phyloP scores from a whole-genome alignment of 345 rosid species.

The Sisymbrium irio region DNA sequence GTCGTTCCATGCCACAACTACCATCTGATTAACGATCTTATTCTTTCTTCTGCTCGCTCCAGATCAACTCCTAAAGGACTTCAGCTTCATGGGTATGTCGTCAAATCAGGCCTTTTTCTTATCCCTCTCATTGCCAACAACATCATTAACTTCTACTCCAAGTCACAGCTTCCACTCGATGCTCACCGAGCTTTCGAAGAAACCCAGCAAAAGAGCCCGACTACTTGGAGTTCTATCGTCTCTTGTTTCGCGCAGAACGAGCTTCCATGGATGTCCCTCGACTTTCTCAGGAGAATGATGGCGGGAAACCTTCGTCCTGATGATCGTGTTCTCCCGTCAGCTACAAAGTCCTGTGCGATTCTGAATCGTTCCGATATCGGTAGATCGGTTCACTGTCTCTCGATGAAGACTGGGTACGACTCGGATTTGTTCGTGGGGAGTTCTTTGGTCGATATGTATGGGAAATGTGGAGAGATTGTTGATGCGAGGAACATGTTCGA shows the following conservation, averaged over 20 bases:
- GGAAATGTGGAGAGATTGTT: slow-evolving; percentile 58
- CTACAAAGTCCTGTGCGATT: slow-evolving; percentile 70
- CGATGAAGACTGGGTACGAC: slow-evolving; percentile 58
- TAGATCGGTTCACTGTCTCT: slow-evolving; percentile 56
- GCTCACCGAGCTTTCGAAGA: slow-evolving; percentile 65
- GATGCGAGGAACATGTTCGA: slow-evolving; percentile 70
- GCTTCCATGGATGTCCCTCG: slow-evolving; percentile 63
- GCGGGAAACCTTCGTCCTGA: slow-evolving; percentile 48
- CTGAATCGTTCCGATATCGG: slow-evolving; percentile 59
- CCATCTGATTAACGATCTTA: slow-evolving; percentile 53
- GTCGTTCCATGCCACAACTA: slow-evolving; percentile 38
- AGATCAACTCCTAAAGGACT: slow-evolving; percentile 56
- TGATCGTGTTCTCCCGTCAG: slow-evolving; percentile 77
- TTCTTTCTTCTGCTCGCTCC: slow-evolving; percentile 55
- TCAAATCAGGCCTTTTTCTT: slow-evolving; percentile 62
- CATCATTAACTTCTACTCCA: slow-evolving; percentile 89
- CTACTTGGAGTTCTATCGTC: slow-evolving; percentile 91
- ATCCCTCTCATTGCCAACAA: slow-evolving; percentile 73
- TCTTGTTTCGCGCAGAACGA: slow-evolving; percentile 84
- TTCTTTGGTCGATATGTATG: slow-evolving; percentile 83
- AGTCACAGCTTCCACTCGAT: slow-evolving; percentile 57
- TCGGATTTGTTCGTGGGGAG: slow-evolving; percentile 76
- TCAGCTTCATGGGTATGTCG: slow-evolving; percentile 69
- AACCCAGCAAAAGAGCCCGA: slow-evolving; percentile 42
- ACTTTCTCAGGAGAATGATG: slow-evolving; percentile 64